Conservation (phyloP, 768 basidiomycete species). For the Calocybe indica region DNA sequence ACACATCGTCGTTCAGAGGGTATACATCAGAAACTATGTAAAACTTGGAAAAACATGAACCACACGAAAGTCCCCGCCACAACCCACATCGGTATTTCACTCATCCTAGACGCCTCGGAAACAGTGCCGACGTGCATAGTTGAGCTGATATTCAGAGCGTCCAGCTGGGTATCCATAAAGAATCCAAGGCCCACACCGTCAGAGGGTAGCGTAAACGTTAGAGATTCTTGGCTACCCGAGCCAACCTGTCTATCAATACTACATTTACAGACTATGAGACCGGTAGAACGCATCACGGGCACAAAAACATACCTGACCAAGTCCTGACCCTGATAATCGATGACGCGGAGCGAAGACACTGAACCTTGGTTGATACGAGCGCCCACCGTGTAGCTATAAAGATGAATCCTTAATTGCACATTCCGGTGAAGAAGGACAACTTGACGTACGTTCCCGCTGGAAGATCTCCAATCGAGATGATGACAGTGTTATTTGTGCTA, state of each 20-base stretch:
- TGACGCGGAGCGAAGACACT: conserved; percentile 6
- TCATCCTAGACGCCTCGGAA: not conserved
- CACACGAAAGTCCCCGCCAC: too few species aligned
- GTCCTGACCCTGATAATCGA: conserved; percentile 9
- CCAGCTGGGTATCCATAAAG: conserved; percentile 9
- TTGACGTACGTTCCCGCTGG: conserved; percentile 8
- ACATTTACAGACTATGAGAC: not conserved
- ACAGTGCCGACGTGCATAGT: conserved; percentile 4
- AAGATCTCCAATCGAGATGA: conserved; percentile 7
- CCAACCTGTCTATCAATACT: conserved; percentile 2
- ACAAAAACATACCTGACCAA: conserved; percentile 2
- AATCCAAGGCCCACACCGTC: conserved; percentile 7
- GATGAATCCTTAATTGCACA: not conserved
- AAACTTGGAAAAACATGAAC: too few species aligned
- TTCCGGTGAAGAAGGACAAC: not conserved
- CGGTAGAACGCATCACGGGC: not conserved
- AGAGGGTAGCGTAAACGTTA: conserved; percentile 5
- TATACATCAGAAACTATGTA: too few species aligned
- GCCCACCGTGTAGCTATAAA: conserved; percentile 7
- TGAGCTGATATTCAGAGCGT: conserved; percentile 7
- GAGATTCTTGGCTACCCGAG: conserved; percentile 3
- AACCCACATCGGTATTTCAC: too few species aligned
- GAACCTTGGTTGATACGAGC: conserved; percentile 6
- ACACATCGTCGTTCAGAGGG: too few species aligned
- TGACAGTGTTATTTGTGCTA: conserved; percentile 7